A percentile compares a stretch with the other conserved stretches of the same genome.
Conservation (phyloP, 1,139 yeast species). For the Candida sojae region DNA sequence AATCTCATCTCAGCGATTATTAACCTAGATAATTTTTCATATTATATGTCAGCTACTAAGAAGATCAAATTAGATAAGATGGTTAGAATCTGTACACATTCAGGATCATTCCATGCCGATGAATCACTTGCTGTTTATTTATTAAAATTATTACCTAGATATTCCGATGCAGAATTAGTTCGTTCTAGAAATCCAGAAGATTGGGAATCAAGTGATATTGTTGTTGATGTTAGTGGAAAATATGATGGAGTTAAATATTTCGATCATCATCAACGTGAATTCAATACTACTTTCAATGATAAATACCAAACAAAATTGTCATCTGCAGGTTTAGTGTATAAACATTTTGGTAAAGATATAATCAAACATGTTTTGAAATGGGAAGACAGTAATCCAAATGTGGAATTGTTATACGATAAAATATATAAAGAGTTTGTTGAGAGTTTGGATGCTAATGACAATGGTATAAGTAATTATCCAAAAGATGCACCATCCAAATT, state of each 20-base stretch:
- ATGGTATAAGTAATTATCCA: conserved; percentile 80
- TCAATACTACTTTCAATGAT: conserved; percentile 36
- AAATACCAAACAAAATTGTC: conserved; percentile 70
- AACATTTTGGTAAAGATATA: conserved; percentile 87
- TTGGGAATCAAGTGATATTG: conserved; percentile 88
- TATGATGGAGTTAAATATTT: conserved; percentile 86
- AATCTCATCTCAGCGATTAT: conserved; percentile 3
- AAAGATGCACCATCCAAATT: conserved; percentile 42
- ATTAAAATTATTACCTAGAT: conserved; percentile 74
- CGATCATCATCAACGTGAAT: conserved; percentile 91
- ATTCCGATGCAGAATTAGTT: conserved; percentile 61
- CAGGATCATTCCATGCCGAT: conserved; percentile 96
- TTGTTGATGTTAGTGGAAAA: conserved; percentile 93
- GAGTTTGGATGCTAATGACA: conserved; percentile 94
- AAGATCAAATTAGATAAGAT: conserved; percentile 18
- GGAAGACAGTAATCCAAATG: conserved; percentile 33
- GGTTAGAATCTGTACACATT: conserved; percentile 80
- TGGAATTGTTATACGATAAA: conserved; percentile 68
- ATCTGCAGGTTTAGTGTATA: conserved; percentile 91
- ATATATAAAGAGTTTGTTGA: conserved; percentile 85
- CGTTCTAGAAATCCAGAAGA: conserved; percentile 82
- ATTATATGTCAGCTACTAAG: conserved; percentile 14
- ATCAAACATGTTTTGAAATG: conserved; percentile 46
- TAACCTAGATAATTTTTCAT: not conserved
- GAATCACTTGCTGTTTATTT: conserved; percentile 94